Conservation (phyloP, 2,329 filamentous ascomycete genomes). For the Penicillium decumbens region DNA sequence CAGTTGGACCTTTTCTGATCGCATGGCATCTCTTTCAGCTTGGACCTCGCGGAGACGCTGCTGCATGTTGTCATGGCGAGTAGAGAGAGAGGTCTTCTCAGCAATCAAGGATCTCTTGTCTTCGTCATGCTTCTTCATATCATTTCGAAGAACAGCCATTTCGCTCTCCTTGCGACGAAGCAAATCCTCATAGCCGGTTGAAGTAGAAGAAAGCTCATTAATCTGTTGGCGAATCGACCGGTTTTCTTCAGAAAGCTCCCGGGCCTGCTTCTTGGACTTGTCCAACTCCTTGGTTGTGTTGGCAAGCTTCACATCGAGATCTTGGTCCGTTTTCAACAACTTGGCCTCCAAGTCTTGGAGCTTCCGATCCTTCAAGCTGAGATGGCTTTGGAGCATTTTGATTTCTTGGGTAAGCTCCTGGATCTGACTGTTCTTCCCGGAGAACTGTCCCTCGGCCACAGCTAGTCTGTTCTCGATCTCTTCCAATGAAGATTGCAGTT, state of each 20-base stretch:
- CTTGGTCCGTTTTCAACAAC: conserved; percentile 78
- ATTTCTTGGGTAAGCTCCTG: conserved; percentile 74
- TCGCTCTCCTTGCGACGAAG: conserved; percentile 93
- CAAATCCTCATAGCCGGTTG: conserved; percentile 90
- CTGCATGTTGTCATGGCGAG: conserved; percentile 75
- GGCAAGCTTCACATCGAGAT: conserved; percentile 79
- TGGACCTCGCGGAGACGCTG: conserved; percentile 75
- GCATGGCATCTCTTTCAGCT: conserved; percentile 81
- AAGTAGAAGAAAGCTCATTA: conserved; percentile 79
- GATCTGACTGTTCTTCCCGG: conserved; percentile 71
- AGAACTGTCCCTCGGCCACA: conserved; percentile 65
- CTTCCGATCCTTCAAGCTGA: conserved; percentile 85
- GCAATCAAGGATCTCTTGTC: conserved; percentile 75
- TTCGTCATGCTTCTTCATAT: conserved; percentile 75
- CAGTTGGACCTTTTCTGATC: conserved; percentile 74
- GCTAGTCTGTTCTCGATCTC: conserved; percentile 67
- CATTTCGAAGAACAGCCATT: conserved; percentile 73
- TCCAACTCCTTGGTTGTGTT: conserved; percentile 75
- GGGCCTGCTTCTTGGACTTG: conserved; percentile 66
- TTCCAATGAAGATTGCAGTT: conserved; percentile 62
- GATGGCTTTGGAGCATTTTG: conserved; percentile 84
- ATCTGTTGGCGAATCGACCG: conserved; percentile 78
- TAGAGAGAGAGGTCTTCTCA: conserved; percentile 65
- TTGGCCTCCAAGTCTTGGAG: conserved; percentile 80
- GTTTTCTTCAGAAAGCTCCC: conserved; percentile 74